Evolutionary conservation across 164 flowering plant species (phyloP).

Genomic region (Umbilicus rupestris): DNA sequence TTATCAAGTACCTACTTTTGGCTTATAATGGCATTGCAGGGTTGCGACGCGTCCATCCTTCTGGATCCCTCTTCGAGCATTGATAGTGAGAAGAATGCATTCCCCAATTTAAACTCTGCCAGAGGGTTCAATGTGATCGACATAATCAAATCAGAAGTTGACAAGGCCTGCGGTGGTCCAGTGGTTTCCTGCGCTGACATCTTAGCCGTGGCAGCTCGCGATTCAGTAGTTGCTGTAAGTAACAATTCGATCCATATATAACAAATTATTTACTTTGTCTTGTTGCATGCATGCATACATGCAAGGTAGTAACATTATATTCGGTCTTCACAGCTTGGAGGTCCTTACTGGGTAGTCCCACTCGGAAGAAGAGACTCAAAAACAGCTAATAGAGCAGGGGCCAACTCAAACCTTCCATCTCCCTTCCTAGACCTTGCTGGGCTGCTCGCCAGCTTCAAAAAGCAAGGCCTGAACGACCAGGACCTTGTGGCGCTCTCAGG

Average conservation of each 20-base stretch:
- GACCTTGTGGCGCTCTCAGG: slow-evolving; percentile 10
- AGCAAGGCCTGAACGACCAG: not conserved
- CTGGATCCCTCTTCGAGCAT: not conserved
- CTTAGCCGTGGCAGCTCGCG: slow-evolving; percentile 1
- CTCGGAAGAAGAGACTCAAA: slow-evolving; percentile 6
- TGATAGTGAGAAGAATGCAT: slow-evolving; percentile 7
- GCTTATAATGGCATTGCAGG: not conserved
- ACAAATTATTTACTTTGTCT: not conserved
- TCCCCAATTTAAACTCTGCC: not conserved
- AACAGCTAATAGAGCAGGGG: not conserved
- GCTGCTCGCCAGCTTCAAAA: not conserved
- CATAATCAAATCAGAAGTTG: not conserved
- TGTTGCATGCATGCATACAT: not conserved
- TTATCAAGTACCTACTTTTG: too few relatives aligned
- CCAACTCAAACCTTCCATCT: not conserved
- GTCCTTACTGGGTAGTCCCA: not conserved
- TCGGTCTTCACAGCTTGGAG: not conserved
- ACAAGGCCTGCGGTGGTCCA: not conserved
- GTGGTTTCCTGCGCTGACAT: slow-evolving; percentile 8
- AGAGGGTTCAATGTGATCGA: slow-evolving; percentile 2
- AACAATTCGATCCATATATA: not conserved
- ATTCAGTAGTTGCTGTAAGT: slow-evolving; percentile 3
- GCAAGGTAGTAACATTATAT: not conserved
- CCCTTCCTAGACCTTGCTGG: not conserved
- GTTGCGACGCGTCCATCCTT: slow-evolving; percentile 4